Evolutionary conservation across 2,329 filamentous ascomycete species (phyloP), one percentile per base, ranked within the genome.

Genomic region (Sporothrix dimorphospora): DNA sequence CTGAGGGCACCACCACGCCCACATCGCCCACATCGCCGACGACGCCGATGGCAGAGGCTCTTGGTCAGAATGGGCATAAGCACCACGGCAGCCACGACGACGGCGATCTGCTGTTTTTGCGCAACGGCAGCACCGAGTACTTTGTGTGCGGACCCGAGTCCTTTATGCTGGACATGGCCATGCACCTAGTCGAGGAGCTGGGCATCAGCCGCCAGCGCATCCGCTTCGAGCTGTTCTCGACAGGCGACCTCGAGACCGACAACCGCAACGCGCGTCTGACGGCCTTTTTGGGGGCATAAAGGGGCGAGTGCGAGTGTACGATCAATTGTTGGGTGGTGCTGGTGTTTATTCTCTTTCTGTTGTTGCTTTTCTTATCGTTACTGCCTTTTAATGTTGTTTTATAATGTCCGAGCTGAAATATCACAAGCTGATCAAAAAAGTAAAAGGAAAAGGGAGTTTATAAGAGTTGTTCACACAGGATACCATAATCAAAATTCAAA

Each of bases 71-170:
- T 42, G 34, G 42, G 2, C 75, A 81, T 70, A 89, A 87, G 19
- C 2, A 78, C 92, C 19, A 84, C 65, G 12, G 2, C 47, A 40
- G 47, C 63, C 11, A 16, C 30, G 59, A 67, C 19, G 79, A 80
- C 27, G 77, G 78, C 14, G 81, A 82, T 4, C 82, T 87, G 73
- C 78, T 88, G 42, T 84, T 81, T 75, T 80, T 88, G 2, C 74
- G 77, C 70, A 81, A 85, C 74, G 78, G 80, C 47, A 80, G 81
- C 14, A 81, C 86, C 4, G 85, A 87, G 78, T 88, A 88, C 76
- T 88, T 81, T 75, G 82, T 88, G 67, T 88, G 86, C 73, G 86
- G 86, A 0, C 85, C 86, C 0, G 85, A 87, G 78, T 81, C 83
- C 73, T 87, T 88, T 75, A 87, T 87, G 85, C 75, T 82, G 2